Evolutionary conservation across 1,284 basidiomycete species (phyloP), one percentile per base, ranked within the genome.

Genomic region (Trichosporon sp.): DNA sequence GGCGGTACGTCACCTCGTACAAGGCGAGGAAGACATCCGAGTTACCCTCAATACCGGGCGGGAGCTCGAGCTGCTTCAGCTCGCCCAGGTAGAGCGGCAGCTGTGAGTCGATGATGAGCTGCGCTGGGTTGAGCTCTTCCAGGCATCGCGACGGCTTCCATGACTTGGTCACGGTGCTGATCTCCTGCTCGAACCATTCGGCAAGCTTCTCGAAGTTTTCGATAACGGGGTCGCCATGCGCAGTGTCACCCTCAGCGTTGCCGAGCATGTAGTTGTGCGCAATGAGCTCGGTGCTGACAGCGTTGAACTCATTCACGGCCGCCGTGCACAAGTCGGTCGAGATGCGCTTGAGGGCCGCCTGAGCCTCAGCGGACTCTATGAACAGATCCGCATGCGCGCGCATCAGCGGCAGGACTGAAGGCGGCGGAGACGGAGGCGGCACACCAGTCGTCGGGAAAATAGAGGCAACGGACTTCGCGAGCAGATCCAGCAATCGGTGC

Each of bases 41-140:
- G 49, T n/a, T 54, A 4, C 49, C 49, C 25, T 54, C 2, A 70
- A 72, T 19, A 68, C 66, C 2, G 71, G 72, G 29, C 52, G 0
- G 75, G 74, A n/a, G 70, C 54, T 78, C 77, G 13, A 81, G 71
- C 2, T 72, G 68, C 37, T 77, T 75, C 58, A 81, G 61, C 63
- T 81, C 80, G 23, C 76, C 78, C 5, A 78, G 67, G 73, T 78
- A 80, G 7, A 81, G 67, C 0, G 80, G 78, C 2, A 81, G 69
- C 65, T 81, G 80, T 29, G 74, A 74, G 11, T 72, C 73, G 25
- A 80, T 59, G 52, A 81, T 72, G 62, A 79, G 73, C 0, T 65
- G 67, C 0, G 79, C 75, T 1, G 79, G 78, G 59, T 77, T 71
- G 64, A 79, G 63, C 68, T 69, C 60, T 70, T 29, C 25, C 4